Evolutionary conservation across 2,329 filamentous ascomycete species (phyloP), one percentile per base, ranked within the genome.

Genomic region (Fusarium sororula): DNA sequence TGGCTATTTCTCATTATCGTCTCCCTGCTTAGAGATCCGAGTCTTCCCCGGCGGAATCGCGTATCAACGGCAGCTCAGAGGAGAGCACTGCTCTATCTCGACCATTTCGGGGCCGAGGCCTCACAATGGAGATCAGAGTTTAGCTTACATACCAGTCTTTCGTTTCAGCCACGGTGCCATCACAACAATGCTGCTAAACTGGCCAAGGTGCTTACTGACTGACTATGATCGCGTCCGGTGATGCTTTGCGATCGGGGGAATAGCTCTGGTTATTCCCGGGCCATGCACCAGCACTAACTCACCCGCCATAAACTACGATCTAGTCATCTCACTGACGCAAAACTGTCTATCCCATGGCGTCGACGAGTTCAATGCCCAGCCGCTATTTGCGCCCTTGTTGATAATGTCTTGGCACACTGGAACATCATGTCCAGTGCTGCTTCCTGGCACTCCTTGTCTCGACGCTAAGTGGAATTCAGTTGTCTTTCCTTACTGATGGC

Each of bases 151-250:
- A 54, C 70, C 75, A 76, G 68, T 73, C 72, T 68, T 66, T 39
- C 24, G 76, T 78, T 77, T 78, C 74, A 76, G 76, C 75, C 74
- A 76, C 54, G 38, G 51, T 62, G 56, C 62, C 26, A 56, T 47
- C 38, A 24, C 41, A 38, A 39, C 41, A 30, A 53, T 32, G 32
- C 48, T 53, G 57, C 51, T 56, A 51, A 74, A 37, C 20, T 20
- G 48, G 38, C 6, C 28, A 66, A 54, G 59, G 56, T 68, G 48
- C 20, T 63, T 30, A 50, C 32, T 56, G 47, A 51, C 50, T 37
- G n/a, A 58, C 58, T 37, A 32, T 56, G 58, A 71, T 72, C 42
- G 50, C 20, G 38, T 64, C 30, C 45, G 24, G 39, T 45, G 51
- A 63, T 13, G 56, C 39, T 70, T 54, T 59, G 37, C 22, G 42